Evolutionary conservation across 2,329 filamentous ascomycete genomes (phyloP), one percentile per base, ranked within the genome.

Genomic region (Hawksworthiomyces lignivorus): DNA sequence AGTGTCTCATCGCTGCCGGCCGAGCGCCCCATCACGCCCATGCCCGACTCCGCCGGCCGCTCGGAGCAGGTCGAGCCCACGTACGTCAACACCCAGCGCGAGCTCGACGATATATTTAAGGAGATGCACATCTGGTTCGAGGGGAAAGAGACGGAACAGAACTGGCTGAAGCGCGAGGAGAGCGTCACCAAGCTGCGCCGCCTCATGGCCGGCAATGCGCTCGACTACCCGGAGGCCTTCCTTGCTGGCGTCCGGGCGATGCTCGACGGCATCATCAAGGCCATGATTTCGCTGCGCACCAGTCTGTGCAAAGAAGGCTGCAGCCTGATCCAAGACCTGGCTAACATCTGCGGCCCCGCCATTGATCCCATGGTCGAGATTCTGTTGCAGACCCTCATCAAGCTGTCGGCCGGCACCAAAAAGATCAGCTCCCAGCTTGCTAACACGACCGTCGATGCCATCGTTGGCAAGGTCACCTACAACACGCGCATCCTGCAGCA

Each of bases 361-460:
- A 80, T 96, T 54, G 90, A 97, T 55, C 76, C 83, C 10, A 85
- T 94, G 80, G 83, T 92, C 7, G 90, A 97, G 62, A 77, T 96
- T 38, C 71, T 96, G 18, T 77, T 97, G 64, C 88, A 95, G 56
- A 83, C 79, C 21, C 78, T 96, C 53, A 80, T 97, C 65, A 96
- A 95, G 63, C 76, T 96, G 49, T 89, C 84, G 50, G 87, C 82
- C 9, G 82, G 81, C 19, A 94, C 90, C 36, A 98, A 98, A 63
- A 94, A 94, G 61, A 95, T 98, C 52, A 81, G 78, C 44, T 87
- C 87, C 1, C 82, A 94, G 55, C 82, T 84, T 49, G 90, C 86
- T 39, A 89, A 94, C 56, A 61, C 68, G 14, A 87, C 85, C 0
- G 81, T 95, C n/a, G 82, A 92, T 50, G 78, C 73, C 17, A 81